phyloP scores from a whole-genome alignment of 2,329 filamentous ascomycete genomes.

The Trichoderma sp. region DNA sequence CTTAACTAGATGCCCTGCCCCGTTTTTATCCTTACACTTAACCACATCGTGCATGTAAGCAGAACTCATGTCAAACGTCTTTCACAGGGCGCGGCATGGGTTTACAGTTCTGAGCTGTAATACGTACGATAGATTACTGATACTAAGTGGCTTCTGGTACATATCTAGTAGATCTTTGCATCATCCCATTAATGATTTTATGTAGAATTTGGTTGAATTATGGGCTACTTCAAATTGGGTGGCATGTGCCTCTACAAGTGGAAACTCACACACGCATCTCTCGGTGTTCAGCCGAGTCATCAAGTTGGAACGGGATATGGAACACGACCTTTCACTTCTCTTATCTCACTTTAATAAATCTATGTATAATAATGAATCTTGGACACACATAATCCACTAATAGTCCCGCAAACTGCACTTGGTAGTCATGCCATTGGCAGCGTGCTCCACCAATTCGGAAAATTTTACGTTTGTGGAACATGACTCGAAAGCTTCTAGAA shows the following conservation, averaged over 20 bases:
- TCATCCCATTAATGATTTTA: not conserved
- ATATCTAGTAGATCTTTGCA: not conserved
- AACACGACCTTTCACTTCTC: not conserved
- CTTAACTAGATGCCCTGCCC: not conserved
- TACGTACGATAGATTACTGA: not conserved
- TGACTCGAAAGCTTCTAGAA: conserved; percentile 20
- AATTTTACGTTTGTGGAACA: conserved; percentile 15
- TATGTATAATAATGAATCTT: not conserved
- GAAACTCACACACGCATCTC: not conserved
- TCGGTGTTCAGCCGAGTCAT: not conserved
- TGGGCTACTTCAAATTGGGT: not conserved
- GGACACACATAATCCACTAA: not conserved
- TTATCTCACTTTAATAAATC: not conserved
- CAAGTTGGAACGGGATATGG: not conserved
- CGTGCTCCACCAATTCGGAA: conserved; percentile 11
- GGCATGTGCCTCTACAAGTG: not conserved
- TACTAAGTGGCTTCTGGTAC: not conserved
- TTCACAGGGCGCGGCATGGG: not conserved
- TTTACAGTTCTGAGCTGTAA: not conserved
- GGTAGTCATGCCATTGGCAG: not conserved
- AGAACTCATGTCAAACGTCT: not conserved
- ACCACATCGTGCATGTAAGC: not conserved
- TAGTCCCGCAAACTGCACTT: not conserved
- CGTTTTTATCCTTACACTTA: not conserved
- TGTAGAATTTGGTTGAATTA: not conserved